Base-by-base conservation (phyloP, 2,329 filamentous ascomycete species). In the Hypoxylon rubiginosum region DNA sequence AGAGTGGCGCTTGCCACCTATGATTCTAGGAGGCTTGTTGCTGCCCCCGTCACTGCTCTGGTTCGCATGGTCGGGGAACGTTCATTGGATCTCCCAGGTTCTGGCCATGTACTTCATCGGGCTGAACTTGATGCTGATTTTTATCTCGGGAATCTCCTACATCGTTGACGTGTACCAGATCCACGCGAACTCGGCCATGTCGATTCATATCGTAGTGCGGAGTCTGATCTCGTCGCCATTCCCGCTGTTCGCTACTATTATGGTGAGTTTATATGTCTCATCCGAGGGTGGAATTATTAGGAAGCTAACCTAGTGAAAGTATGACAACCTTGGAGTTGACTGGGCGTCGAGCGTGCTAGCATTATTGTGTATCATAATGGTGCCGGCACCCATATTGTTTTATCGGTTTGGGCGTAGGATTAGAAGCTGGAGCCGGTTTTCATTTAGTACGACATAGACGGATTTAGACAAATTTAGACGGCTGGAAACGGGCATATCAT, bases 51-150 rank as follows among this genome's bases (percentile, higher is more conserved):
- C 83, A 0, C 74, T 87, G 24, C 85, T 86, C 67, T 84, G 82
- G 83, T 86, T 86, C 64, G 82, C 80, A 0, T 86, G 83, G 84
- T 85, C 83, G 0, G 77, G 74, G 10, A 75, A 69, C 21, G 64
- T 60, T 13, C 62, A 70, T 15, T 61, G 68, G 39, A 55, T 59
- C 1, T 53, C 62, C 36, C 65, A 72, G 51, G 61, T 71, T 4
- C 56, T 72, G 19, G 68, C 70, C 17, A 62, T 63, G 13, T 69
- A 62, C 43, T 66, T 71, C 49, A 64, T 70, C 32, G 71, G 71
- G 6, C 50, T 67, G 1, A 63, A 63, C 0, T 41, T 73, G 26
- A 58, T 64, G 57, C 61, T 73, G 11, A 68, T 71, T 24, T 72
- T 72, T 32, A 60, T 72, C 6, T 57, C 70, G 8, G 70, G 69